Conservation (phyloP, 202 grass and related monocot species). For the Dendrocalamus latiflorus region DNA sequence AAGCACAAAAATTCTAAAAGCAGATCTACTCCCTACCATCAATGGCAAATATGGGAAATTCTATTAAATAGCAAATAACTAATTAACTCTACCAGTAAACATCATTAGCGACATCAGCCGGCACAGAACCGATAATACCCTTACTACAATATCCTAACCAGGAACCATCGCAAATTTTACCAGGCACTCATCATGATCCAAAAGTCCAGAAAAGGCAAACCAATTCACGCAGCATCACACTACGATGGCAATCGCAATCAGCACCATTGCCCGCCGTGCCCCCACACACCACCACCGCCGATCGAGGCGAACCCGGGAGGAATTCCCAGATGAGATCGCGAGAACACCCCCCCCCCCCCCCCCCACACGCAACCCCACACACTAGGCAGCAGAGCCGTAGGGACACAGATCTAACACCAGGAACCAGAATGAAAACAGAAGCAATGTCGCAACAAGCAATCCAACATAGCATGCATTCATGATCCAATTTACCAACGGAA, state of each 20-base stretch:
- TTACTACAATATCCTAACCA: neutral
- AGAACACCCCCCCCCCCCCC: neutral
- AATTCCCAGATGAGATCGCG: neutral
- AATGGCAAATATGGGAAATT: neutral
- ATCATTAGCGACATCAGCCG: neutral
- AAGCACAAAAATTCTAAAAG: neutral
- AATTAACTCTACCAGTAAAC: neutral
- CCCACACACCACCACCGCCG: neutral
- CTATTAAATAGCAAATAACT: neutral
- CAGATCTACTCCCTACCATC: neutral
- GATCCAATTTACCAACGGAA: neutral
- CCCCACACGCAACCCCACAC: neutral
- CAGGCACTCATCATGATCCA: neutral
- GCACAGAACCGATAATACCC: neutral
- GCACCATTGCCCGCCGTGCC: neutral
- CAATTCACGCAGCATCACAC: neutral
- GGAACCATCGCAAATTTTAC: neutral
- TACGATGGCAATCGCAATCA: neutral
- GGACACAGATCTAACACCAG: neutral
- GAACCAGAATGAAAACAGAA: neutral
- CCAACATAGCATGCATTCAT: neutral
- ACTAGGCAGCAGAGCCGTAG: neutral
- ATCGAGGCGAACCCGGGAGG: neutral
- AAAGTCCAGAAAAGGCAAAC: neutral
- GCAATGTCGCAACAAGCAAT: neutral